Conservation (phyloP, 2,329 filamentous ascomycete genomes). For the Fusarium graminum region DNA sequence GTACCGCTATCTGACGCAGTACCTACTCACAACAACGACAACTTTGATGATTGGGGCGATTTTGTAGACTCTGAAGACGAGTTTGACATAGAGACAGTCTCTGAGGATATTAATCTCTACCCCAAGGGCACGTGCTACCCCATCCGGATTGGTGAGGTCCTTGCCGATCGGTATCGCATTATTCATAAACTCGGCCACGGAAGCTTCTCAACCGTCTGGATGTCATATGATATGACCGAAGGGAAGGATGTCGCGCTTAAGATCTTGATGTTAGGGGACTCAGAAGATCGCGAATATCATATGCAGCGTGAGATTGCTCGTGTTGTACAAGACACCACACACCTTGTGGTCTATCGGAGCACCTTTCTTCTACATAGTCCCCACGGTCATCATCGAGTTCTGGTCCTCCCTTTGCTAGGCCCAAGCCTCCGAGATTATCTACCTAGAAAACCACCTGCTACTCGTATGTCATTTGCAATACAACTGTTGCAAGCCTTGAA, state of each 20-base stretch:
- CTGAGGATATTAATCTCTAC: background rate
- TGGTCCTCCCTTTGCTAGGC: constrained; percentile 12
- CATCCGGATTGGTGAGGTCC: rapidly evolving
- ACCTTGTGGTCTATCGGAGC: constrained; percentile 5
- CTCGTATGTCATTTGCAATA: background rate
- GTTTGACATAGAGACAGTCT: rapidly evolving
- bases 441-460: too few species aligned
- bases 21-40: too few species aligned
- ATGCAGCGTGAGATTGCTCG: constrained; percentile 6
- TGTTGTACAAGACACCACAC: constrained; percentile 7
- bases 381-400: constrained; percentile 5
- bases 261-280: background rate
- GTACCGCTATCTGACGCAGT: too few species aligned
- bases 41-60: background rate
- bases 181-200: background rate
- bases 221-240: rapidly evolving
- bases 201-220: background rate
- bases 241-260: background rate
- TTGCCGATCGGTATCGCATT: background rate
- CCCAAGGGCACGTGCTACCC: background rate
- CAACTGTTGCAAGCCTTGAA: background rate
- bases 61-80: background rate
- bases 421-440: background rate
- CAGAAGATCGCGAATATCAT: constrained; percentile 1
- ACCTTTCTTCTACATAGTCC: constrained; percentile 5